Conservation (phyloP, 768 basidiomycete genomes). For the Xerocomellus dryophilus region DNA sequence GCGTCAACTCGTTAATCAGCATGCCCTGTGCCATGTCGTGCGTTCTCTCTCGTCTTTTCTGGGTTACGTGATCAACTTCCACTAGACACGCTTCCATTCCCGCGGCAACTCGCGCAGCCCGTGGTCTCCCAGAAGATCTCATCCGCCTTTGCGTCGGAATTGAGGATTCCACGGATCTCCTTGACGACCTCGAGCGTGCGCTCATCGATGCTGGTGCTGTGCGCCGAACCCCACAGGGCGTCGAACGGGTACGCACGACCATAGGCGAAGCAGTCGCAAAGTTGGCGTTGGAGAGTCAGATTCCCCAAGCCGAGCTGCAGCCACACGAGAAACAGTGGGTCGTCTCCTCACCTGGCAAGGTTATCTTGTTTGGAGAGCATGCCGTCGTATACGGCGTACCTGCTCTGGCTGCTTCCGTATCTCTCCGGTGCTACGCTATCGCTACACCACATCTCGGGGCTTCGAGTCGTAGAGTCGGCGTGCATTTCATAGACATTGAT, state of each 20-base stretch:
- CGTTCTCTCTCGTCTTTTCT: slow-evolving; percentile 37
- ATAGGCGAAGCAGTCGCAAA: slow-evolving; percentile 67
- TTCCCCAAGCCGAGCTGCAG: slow-evolving; percentile 5
- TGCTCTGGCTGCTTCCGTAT: slow-evolving; percentile 91
- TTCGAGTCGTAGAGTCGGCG: slow-evolving; percentile 42
- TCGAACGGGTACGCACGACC: slow-evolving; percentile 46
- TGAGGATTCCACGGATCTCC: slow-evolving; percentile 87
- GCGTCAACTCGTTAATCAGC: slow-evolving; percentile 95
- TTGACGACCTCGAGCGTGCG: slow-evolving; percentile 93
- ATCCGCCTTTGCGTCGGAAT: slow-evolving; percentile 98
- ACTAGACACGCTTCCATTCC: slow-evolving; percentile 92
- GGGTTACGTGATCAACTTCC: not conserved
- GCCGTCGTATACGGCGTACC: slow-evolving; percentile 98
- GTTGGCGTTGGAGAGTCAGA: slow-evolving; percentile 42
- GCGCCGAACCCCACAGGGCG: slow-evolving; percentile 42
- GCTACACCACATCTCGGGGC: slow-evolving; percentile 67
- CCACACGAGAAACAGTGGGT: slow-evolving; percentile 63
- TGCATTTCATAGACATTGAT: slow-evolving; percentile 78
- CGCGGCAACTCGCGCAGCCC: slow-evolving; percentile 88
- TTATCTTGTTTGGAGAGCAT: slow-evolving; percentile 97
- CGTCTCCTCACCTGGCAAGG: slow-evolving; percentile 95
- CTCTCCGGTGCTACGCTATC: slow-evolving; percentile 91
- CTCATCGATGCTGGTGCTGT: slow-evolving; percentile 91
- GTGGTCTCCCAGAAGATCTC: slow-evolving; percentile 96
- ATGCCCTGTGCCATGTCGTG: slow-evolving; percentile 99